Conservation (phyloP, 768 basidiomycete species). For the Heimioporus sp. region DNA sequence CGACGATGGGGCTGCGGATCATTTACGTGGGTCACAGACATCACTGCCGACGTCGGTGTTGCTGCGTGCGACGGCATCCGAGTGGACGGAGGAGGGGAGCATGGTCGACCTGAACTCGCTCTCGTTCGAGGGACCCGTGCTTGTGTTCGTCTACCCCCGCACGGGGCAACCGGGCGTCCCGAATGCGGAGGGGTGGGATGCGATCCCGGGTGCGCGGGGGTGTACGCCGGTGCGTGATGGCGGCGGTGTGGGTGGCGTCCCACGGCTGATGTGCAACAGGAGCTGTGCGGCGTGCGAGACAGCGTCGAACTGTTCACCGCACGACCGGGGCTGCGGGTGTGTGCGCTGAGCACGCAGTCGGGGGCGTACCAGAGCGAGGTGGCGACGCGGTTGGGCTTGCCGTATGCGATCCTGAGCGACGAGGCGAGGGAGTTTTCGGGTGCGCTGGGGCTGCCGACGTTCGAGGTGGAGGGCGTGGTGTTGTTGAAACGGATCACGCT, state of each 20-base stretch:
- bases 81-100: background rate
- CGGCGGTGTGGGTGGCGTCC: too few relatives aligned
- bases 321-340: slow-evolving; percentile 1
- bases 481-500: slow-evolving; percentile 21
- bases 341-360: slow-evolving; percentile 22
- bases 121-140: slow-evolving; percentile 16
- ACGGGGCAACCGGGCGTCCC: slow-evolving; percentile 15
- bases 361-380: slow-evolving; percentile 17
- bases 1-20: slow-evolving; percentile 16
- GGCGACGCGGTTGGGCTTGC: slow-evolving; percentile 10
- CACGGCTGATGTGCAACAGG: slow-evolving; percentile 6
- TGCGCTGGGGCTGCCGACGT: slow-evolving; percentile 16
- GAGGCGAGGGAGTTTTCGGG: slow-evolving; percentile 5
- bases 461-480: slow-evolving; percentile 13
- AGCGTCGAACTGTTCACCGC: background rate
- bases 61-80: slow-evolving; percentile 5
- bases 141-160: slow-evolving; percentile 24
- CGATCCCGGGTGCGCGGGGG: slow-evolving; percentile 22
- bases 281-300: slow-evolving; percentile 16
- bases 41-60: slow-evolving; percentile 4
- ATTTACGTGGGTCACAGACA: background rate
- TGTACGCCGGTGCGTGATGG: slow-evolving; percentile 19
- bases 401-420: slow-evolving; percentile 24
- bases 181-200: slow-evolving; percentile 19
- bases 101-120: slow-evolving; percentile 9